Evolutionary conservation across 768 basidiomycete genomes (phyloP), one percentile per base, ranked within the genome.

Genomic region (Lactarius pseudohatsudake): DNA sequence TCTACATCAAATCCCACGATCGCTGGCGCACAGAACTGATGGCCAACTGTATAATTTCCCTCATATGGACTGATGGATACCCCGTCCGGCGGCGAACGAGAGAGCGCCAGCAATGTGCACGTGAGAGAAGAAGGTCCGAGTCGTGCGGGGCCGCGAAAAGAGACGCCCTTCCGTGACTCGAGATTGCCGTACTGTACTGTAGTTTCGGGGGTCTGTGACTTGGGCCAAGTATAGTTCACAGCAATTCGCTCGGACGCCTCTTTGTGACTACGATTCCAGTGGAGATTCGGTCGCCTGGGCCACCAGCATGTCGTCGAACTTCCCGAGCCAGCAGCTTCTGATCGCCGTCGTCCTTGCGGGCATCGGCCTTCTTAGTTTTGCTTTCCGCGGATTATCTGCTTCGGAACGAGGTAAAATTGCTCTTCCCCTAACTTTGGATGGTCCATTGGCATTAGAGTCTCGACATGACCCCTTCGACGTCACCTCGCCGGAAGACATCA

Each of bases 391-490:
- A 71, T 68, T 84, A 28, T 78, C 77, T 7, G 57, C 78, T 38
- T 75, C 79, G 3, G 75, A 70, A 53, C 81, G 83, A 38, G 84
- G 83, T 43, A 84, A 84, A 74, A 82, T 88, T 62, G 76, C 81
- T 62, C 80, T 88, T 22, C 81, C 82, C 41, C 70, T 75, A 13
- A 72, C 76, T 54, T 69, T 59, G 65, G 71, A 73, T 18, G 34
- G 34, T 34, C 34, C 34, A 34, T 72, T 72, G 5, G 72, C 74
- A 40, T 72, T 71, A 20, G 71, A 61, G 2, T 70, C 70, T 15
- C 62, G 53, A 50, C 74, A 74, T 15, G 89, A 91, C 71, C 85
- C 88, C 11, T 91, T 90, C 72, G 84, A 86, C 73, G 86, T 94
- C 20, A 83, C 85, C 26, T 85, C 74, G 22, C 84, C 86, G 10